Base-by-base conservation (phyloP, 495 filamentous ascomycete species). In the Diplogelasinospora grovesii region DNA sequence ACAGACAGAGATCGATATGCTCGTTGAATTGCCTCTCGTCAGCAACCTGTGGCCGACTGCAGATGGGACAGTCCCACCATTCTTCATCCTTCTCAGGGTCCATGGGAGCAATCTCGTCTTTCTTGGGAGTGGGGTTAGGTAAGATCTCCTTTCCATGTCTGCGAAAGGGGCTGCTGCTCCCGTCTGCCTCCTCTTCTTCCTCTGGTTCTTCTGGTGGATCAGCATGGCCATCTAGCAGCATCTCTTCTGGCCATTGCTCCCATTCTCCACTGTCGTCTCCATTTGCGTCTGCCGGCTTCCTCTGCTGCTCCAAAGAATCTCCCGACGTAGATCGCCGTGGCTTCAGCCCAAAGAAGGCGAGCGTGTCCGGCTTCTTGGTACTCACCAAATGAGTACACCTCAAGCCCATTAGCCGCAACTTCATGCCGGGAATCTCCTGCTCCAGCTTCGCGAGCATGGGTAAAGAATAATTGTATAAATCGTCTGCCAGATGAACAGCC, bases 1-100 rank as follows among this genome's bases (percentile, higher is more conserved):
- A 95, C 6, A 99, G 74, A 63, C 92, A 99, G 15, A 85, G 79
- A 55, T 99, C 93, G 32, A 99, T 83, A 60, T 99, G 93, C 36
- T 83, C 81, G 48, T 99, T 99, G 63, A 99, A 96, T 5, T 57
- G 60, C 25, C 71, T 70, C 56, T 96, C 87, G 45, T 88, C 76
- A 0, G 89, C 79, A 3, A 66, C 42, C 52, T 95, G 86, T 0
- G 83, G 81, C 29, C 79, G 67, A 3, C 58, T 58, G 58, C 92
- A 97, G 25, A 97, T 87, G 0, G 92, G 92, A 59, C 92, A 97
- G 15, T 81, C 72, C 89, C 88, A 96, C 50, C 69, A 72, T 21
- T 76, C 63, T 29, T 72, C 65, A 20, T 57, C 49, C 3, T 27
- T n/a, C n/a, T n/a, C n/a, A n/a, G n/a, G n/a, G n/a, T n/a, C n/a